phyloP scores from a whole-genome alignment of 805 yeast species.

The Blastobotrys muscicola region DNA sequence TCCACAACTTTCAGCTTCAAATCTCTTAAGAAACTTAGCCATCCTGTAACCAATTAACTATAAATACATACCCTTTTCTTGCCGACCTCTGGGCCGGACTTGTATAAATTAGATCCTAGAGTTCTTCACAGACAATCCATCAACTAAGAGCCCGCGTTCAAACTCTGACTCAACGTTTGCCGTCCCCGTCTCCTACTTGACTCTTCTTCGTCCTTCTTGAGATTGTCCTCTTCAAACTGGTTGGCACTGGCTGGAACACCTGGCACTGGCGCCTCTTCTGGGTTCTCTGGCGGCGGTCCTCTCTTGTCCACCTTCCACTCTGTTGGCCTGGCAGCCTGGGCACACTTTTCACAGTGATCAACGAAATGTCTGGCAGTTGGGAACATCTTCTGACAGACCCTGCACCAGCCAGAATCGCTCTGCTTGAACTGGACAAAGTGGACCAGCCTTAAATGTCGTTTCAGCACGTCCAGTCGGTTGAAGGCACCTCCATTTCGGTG shows the following conservation, averaged over 20 bases:
- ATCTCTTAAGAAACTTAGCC: conserved; percentile 7
- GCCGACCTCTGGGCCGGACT: background rate
- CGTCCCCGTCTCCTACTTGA: no score
- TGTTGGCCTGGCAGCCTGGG: conserved; percentile 28
- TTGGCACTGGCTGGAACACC: no score
- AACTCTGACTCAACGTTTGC: no score
- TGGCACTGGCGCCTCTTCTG: no score
- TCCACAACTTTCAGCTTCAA: no score
- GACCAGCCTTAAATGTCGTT: conserved; percentile 60
- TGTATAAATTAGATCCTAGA: no score
- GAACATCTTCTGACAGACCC: conserved; percentile 52
- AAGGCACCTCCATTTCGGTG: conserved; percentile 72
- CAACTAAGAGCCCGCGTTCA: no score
- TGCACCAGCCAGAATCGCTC: conserved; percentile 59
- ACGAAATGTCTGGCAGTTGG: conserved; percentile 46
- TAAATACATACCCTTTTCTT: no score
- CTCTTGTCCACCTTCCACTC: conserved; percentile 18
- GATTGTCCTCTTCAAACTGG: no score
- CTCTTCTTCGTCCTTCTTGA: no score
- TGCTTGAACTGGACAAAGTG: conserved; percentile 46
- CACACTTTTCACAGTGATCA: conserved; percentile 58
- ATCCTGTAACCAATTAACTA: conserved; percentile 3
- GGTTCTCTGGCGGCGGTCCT: conserved; percentile 4
- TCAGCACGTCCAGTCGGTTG: conserved; percentile 62
- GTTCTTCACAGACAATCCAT: no score